phyloP scores from a whole-genome alignment of 2,329 filamentous ascomycete species.

The Epichloe aotearoae region DNA sequence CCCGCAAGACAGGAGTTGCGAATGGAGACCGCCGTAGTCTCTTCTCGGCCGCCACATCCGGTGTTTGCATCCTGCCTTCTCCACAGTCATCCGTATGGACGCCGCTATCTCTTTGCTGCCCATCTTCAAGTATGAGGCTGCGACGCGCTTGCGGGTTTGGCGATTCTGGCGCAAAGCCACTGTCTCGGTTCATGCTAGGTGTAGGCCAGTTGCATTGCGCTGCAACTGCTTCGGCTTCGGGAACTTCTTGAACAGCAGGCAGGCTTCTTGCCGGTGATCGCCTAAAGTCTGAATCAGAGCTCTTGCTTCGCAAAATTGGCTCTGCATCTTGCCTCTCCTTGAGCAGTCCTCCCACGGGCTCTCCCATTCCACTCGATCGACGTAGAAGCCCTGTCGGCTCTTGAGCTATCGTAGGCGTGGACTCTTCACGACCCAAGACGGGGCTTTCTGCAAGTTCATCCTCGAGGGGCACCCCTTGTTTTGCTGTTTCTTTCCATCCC shows the following conservation, averaged over 20 bases:
- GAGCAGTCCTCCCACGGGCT: constrained; percentile 17
- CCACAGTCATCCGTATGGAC: constrained; percentile 38
- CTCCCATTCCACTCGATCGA: constrained; percentile 17
- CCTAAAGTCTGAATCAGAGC: constrained; percentile 24
- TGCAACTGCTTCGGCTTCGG: constrained; percentile 29
- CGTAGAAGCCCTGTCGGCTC: constrained; percentile 16
- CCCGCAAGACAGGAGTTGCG: constrained; percentile 26
- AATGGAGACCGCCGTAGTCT: constrained; percentile 20
- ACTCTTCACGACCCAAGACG: constrained; percentile 19
- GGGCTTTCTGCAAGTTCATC: constrained; percentile 25
- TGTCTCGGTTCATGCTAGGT: constrained; percentile 25
- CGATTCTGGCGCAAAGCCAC: constrained; percentile 25
- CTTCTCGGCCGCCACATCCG: constrained; percentile 15
- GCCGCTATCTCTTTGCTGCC: constrained; percentile 39
- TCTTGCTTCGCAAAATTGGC: constrained; percentile 10
- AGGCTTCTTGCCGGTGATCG: constrained; percentile 31
- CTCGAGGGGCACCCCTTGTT: constrained; percentile 12
- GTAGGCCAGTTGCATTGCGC: constrained; percentile 11
- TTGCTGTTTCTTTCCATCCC: constrained; percentile 12
- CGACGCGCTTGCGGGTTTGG: constrained; percentile 25
- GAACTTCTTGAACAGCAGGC: constrained; percentile 37
- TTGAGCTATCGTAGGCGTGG: constrained; percentile 6
- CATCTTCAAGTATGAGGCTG: constrained; percentile 20
- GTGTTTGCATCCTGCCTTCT: constrained; percentile 19
- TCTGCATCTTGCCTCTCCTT: constrained; percentile 17